phyloP scores from a whole-genome alignment of 2,329 filamentous ascomycete genomes.

The Leptographium wingfieldii region DNA sequence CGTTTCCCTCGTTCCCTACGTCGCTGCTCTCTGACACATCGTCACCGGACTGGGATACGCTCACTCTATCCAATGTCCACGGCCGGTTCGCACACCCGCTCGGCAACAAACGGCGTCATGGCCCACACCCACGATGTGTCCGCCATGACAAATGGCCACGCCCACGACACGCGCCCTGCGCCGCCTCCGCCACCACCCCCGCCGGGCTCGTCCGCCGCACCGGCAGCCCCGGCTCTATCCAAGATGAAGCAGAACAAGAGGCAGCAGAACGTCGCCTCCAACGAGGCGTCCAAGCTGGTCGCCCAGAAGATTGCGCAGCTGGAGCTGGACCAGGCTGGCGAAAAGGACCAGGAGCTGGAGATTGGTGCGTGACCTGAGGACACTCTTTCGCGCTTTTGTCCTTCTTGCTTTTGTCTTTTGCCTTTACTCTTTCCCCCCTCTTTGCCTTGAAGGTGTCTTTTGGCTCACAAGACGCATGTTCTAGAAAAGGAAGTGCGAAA shows the following conservation, averaged over 20 bases:
- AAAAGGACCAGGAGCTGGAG: slow-evolving; percentile 91
- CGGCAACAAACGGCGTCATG: slow-evolving; percentile 18
- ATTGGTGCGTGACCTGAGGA: slow-evolving; percentile 49
- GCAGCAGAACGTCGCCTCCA: slow-evolving; percentile 75
- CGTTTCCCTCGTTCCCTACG: too few relatives aligned
- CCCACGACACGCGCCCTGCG: slow-evolving; percentile 26
- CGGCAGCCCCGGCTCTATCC: slow-evolving; percentile 18
- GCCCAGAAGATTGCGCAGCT: slow-evolving; percentile 90
- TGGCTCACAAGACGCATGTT: neutral
- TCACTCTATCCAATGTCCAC: slow-evolving; percentile 21
- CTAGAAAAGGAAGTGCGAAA: slow-evolving; percentile 91
- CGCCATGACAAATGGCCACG: slow-evolving; percentile 21
- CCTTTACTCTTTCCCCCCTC: neutral
- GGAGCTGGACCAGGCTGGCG: slow-evolving; percentile 82
- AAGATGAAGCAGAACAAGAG: slow-evolving; percentile 64
- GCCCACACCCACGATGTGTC: slow-evolving; percentile 17
- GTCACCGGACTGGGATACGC: neutral
- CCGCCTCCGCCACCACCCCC: slow-evolving; percentile 26
- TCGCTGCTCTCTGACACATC: neutral
- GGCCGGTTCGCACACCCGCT: slow-evolving; percentile 21
- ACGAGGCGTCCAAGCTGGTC: slow-evolving; percentile 82
- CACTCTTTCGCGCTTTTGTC: neutral
- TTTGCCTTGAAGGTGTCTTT: neutral
- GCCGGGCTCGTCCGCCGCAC: slow-evolving; percentile 27
- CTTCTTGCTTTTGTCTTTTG: neutral